Evolutionary conservation across 768 basidiomycete species (phyloP).

Genomic region (Boletus rubropictus): DNA sequence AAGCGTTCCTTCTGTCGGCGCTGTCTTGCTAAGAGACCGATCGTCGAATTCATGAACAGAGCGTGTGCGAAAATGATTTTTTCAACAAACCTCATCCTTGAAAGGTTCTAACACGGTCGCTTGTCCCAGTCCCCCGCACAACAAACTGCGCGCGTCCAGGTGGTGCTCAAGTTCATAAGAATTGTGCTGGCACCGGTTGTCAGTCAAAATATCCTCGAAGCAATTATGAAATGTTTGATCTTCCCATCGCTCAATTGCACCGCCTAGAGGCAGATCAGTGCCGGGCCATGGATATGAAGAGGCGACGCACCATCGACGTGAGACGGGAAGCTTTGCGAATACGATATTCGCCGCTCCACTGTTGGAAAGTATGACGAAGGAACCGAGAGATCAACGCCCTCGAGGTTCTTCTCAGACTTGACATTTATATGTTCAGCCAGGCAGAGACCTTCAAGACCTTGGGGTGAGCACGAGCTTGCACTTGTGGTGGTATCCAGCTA

Average conservation of each 20-base stretch:
- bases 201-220: conserved; percentile 55
- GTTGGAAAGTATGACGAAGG: conserved; percentile 57
- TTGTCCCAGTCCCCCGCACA: conserved; percentile 56
- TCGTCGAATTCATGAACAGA: not conserved
- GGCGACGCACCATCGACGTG: conserved; percentile 47
- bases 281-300: not conserved
- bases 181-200: conserved; percentile 61
- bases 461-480: conserved; percentile 64
- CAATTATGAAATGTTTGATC: conserved; percentile 53
- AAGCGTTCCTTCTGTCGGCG: conserved; percentile 62
- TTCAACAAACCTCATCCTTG: conserved; percentile 61
- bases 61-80: not conserved
- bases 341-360: no score
- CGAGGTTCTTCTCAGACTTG: conserved; percentile 32
- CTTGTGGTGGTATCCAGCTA: conserved; percentile 50
- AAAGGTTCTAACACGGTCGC: conserved; percentile 54
- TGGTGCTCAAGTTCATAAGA: conserved; percentile 59
- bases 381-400: conserved; percentile 54
- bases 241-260: conserved; percentile 72
- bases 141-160: conserved; percentile 53
- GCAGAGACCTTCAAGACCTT: conserved; percentile 51
- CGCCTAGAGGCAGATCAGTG: conserved; percentile 38
- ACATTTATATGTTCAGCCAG: conserved; percentile 64
- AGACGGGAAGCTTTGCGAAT: conserved; percentile 53
- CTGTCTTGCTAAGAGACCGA: conserved; percentile 45